Conservation (phyloP, 2,329 filamentous ascomycete species). For the Magnaporthiopsis incrustans region DNA sequence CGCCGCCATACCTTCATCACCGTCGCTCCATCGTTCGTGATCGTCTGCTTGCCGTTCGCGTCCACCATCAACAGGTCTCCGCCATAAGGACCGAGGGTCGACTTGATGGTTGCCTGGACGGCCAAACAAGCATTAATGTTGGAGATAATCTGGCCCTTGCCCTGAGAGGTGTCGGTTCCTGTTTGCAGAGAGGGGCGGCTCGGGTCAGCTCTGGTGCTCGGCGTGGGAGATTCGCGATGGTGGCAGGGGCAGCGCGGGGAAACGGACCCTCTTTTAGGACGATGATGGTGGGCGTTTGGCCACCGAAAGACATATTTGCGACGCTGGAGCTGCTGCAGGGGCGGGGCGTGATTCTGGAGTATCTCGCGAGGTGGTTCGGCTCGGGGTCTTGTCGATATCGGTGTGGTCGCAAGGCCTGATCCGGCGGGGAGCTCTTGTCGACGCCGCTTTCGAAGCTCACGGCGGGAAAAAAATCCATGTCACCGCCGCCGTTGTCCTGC, state of each 20-base stretch:
- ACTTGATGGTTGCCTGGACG: constrained; percentile 92
- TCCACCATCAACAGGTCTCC: constrained; percentile 95
- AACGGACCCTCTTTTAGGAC: constrained; percentile 90
- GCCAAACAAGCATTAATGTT: constrained; percentile 98
- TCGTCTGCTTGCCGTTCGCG: constrained; percentile 90
- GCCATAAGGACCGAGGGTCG: constrained; percentile 91
- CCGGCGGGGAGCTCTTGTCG: neutral
- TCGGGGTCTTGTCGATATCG: neutral
- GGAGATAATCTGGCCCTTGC: constrained; percentile 90
- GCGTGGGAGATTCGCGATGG: constrained; percentile 18
- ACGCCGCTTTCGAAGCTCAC: neutral
- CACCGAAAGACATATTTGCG: constrained; percentile 80
- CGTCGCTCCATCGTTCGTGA: constrained; percentile 97
- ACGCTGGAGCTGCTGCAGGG: neutral
- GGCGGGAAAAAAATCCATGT: neutral
- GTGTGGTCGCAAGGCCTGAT: neutral
- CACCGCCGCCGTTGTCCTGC: neutral
- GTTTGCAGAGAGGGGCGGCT: constrained; percentile 10
- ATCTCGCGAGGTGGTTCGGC: neutral
- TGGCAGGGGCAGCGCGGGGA: constrained; percentile 17
- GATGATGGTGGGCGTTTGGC: constrained; percentile 95
- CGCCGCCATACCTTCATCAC: constrained; percentile 77
- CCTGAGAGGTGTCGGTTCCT: constrained; percentile 97
- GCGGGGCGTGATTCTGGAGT: too few relatives aligned
- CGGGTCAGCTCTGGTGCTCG: constrained; percentile 16